Evolutionary conservation across 2,329 filamentous ascomycete species (phyloP).

Genomic region (Ciborinia camelliae): DNA sequence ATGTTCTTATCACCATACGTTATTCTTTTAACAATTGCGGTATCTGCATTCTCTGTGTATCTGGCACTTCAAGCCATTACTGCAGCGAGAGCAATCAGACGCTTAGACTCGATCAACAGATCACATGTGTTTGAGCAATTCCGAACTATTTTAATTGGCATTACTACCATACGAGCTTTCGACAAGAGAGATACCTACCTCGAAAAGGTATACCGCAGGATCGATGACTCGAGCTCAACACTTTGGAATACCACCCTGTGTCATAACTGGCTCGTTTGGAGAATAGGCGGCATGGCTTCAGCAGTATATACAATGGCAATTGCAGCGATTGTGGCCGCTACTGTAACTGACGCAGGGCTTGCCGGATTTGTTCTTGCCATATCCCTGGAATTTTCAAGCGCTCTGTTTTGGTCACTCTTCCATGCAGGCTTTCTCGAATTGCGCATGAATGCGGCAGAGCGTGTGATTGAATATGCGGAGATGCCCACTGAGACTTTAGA

Average conservation of each 20-base stretch:
- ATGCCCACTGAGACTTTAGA: constrained; percentile 63
- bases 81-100: constrained; percentile 65
- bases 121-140: constrained; percentile 72
- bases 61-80: constrained; percentile 45
- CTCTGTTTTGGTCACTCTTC: constrained; percentile 62
- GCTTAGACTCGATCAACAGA: constrained; percentile 70
- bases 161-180: constrained; percentile 73
- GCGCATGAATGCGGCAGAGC: constrained; percentile 73
- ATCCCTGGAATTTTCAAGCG: constrained; percentile 61
- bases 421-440: constrained; percentile 67
- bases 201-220: constrained; percentile 61
- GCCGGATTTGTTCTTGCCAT: constrained; percentile 74
- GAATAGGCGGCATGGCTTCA: constrained; percentile 49
- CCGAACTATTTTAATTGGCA: constrained; percentile 64
- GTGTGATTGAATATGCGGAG: constrained; percentile 69
- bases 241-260: constrained; percentile 54
- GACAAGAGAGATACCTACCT: constrained; percentile 63
- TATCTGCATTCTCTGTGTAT: constrained; percentile 1
- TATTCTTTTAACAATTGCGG: constrained; percentile 42
- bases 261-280: constrained; percentile 19
- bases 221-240: constrained; percentile 66
- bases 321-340: constrained; percentile 59
- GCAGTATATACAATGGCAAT: constrained; percentile 64
- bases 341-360: constrained; percentile 61
- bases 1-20: constrained; percentile 57